Evolutionary conservation across 164 flowering plant species (phyloP), one percentile per base, ranked within the genome.

Genomic region (Warburgia ugandensis): DNA sequence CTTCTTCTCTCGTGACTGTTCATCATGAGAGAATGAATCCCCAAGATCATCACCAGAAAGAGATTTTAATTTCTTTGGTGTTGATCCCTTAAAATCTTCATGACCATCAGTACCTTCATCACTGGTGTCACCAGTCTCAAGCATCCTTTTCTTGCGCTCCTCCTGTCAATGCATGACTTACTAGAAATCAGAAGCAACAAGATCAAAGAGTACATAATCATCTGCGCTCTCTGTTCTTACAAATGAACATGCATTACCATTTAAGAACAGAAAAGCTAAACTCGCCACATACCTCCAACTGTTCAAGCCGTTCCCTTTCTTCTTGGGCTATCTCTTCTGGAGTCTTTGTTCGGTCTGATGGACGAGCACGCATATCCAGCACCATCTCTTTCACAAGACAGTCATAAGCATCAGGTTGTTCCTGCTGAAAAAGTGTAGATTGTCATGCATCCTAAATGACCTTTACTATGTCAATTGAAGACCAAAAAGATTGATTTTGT

Each of bases 11-110:
- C 42, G 58, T 21, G 44, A 37, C 20, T 71, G 75, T 52, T 73
- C 84, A 41, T 75, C 77, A 58, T 58, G 21, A 37, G 80, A 52
- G 55, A 86, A 92, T 37, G 89, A 84, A 71, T 89, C 94, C 33
- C 90, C 99, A 20, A 89, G 89, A 70, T 89, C 99, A 72, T 94
- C 99, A 2, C 97, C 97, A 62, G 96, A 89, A 33, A 83, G 45
- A 50, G 80, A 54, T 56, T 61, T 78, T 26, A 41, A 42, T 66
- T 45, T 72, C 52, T 59, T 61, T 25, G 60, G 56, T 29, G 58
- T n/a, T n/a, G n/a, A 16, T 22, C 46, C 59, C 29, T 65, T 68
- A 55, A 25, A 61, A 64, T 70, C 81, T 44, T 73, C 77, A 50
- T 54, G 28, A 54, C 42, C 66, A 58, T 52, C 70, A 54, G 47